Base-by-base conservation (phyloP, 331 rosid species). In the Ulmus americana region DNA sequence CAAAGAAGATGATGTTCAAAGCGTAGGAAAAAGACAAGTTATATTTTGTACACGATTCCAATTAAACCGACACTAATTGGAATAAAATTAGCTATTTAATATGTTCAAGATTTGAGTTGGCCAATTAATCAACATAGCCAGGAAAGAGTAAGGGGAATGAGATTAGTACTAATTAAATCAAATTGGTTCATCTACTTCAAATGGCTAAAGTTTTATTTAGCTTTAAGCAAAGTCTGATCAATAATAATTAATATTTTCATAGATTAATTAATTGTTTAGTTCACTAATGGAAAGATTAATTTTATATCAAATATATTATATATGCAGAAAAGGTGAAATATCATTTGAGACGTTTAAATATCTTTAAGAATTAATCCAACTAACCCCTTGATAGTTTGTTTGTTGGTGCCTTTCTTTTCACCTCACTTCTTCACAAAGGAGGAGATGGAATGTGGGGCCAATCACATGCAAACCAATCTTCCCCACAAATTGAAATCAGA, bases 351-450 rank as follows among this genome's bases (percentile, higher is more conserved):
- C 63, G 42, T 71, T 72, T 50, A 45, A 39, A 66, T 70, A 69
- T 20, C 22, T 20, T 5, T 3, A 43, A 65, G 13, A 22, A 74
- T 52, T 59, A 55, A 56, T 73, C 62, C 63, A 74, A 77, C 71
- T 65, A 81, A 79, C 74, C 73, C 69, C 66, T 69, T 60, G 67
- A 77, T 56, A 50, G 68, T 73, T 45, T 48, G 72, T 76, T 76
- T 61, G 79, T 71, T 72, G 81, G 64, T 71, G 78, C 76, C 67
- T 76, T 76, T 65, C 53, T 82, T 71, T 80, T 63, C 84, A 76
- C 71, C 68, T 61, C 39, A 39, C 59, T 52, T 64, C 45, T 73
- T 77, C 72, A 72, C 69, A 70, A 45, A 14, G 64, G 65, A 72
- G 77, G 48, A 69, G 70, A 50, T 72, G 69, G 47, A 67, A 40